Evolutionary conservation across 306 rosid species (phyloP).

Genomic region (Cicer bijugum): DNA sequence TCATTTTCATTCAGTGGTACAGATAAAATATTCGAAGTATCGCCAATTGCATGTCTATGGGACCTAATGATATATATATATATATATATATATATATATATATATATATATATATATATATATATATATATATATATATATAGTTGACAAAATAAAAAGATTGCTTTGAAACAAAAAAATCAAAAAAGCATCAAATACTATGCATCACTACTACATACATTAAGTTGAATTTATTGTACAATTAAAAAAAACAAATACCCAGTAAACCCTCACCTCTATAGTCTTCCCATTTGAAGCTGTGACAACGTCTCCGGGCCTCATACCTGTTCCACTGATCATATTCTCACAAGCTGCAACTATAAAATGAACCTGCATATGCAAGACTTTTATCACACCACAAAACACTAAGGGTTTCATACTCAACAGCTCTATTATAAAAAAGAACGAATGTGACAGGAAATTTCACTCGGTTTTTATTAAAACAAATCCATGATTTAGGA

Average conservation of each 20-base stretch:
- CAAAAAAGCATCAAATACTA: slow-evolving; percentile 32
- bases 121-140: not conserved
- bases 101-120: no score
- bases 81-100: no score
- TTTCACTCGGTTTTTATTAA: not conserved
- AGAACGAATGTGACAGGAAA: slow-evolving; percentile 21
- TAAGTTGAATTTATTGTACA: slow-evolving; percentile 3
- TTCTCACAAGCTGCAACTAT: slow-evolving; percentile 99
- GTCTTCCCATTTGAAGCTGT: slow-evolving; percentile 99
- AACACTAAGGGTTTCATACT: slow-evolving; percentile 1
- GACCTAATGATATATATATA: not conserved
- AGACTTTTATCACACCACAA: slow-evolving; percentile 32
- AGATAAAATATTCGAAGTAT: slow-evolving; percentile 35
- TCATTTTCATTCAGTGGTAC: slow-evolving; percentile 33
- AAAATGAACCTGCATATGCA: slow-evolving; percentile 84
- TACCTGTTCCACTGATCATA: slow-evolving; percentile 99
- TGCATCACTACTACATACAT: slow-evolving; percentile 5
- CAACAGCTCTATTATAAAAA: slow-evolving; percentile 14
- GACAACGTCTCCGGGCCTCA: slow-evolving; percentile 97
- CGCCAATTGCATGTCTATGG: slow-evolving; percentile 4
- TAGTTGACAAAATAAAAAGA: not conserved
- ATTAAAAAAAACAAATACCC: slow-evolving; percentile 8
- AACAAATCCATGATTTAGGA: slow-evolving; percentile 9
- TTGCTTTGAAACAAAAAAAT: slow-evolving; percentile 1
- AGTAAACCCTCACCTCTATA: slow-evolving; percentile 70